Evolutionary conservation across 2,329 filamentous ascomycete species (phyloP), one percentile per base, ranked within the genome.

Genomic region (Trichoderma citrinoviride): DNA sequence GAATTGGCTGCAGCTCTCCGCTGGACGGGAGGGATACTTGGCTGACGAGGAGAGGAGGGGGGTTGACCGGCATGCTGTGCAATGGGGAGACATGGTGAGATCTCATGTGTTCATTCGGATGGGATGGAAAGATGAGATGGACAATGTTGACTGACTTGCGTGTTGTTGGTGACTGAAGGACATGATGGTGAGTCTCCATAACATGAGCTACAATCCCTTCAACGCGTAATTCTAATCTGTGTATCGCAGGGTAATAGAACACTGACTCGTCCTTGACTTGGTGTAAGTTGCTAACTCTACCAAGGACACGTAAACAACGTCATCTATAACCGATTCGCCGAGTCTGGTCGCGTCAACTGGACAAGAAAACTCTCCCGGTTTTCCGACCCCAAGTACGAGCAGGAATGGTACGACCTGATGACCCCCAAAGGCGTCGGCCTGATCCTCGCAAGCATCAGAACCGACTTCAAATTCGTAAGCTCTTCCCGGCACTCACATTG

Each of bases 11-110:
- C 85, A 86, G 69, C 77, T 95, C 64, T 77, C 90, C 33, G 90
- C 88, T 0, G 91, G 90, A 0, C 87, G 87, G 65, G 90, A 94
- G 71, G 91, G 92, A 0, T 96, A 87, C 74, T 76, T 95, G 68
- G 90, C 88, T 0, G 83, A 81, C 12, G 64, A 66, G 47, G 80
- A 82, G 66, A 82, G 84, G 69, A 81, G 86, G 57, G 85, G 90
- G 0, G 73, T 94, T 40, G 85, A 86, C 68, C 80, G 83, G 61
- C 87, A 91, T 66, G 81, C 83, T 68, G 88, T 96, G 25, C 87
- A 86, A 0, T 96, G 91, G 92, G 93, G 92, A 33, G 92, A 97
- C 75, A 92, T 93, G 90, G 91, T 92, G 78, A 77, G 79, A 91
- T 92, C 89, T 90, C 91, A n/a, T 78, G 76, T 79, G 3, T 29